Base-by-base conservation (phyloP, 257 asterid species). In the Nicotiana otophora region DNA sequence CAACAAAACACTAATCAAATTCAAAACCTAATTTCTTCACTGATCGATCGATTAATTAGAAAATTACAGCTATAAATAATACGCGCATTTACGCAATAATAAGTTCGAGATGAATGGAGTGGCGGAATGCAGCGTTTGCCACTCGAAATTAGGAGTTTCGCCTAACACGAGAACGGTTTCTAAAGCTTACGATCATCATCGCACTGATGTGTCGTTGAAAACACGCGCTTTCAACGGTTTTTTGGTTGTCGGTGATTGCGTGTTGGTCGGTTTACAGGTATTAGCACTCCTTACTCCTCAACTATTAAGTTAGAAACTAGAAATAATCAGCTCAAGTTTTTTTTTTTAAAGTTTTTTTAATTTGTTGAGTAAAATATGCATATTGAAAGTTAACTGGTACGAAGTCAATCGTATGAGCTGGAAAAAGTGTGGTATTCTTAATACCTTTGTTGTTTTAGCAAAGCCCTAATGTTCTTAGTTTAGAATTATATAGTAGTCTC, bases 81-180 rank as follows among this genome's bases (percentile, higher is more conserved):
- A 55, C n/a, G 10, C 12, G 78, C 78, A 46, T 46, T 23, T 57
- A 48, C 60, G 36, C 65, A 55, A 53, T 53, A 14, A 7, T n/a
- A 39, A 5, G 7, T 42, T 70, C n/a, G 58, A 70, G 58, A 86
- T 81, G 91, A 84, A 88, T 42, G 89, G 85, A 82, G 70, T 84
- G 84, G 84, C 61, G 85, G 91, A 88, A 78, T 88, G 91, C 87
- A 88, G 88, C 82, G 89, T 88, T 77, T 86, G 91, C 86, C 91
- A 82, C 83, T 86, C 91, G 39, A 88, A 88, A 82, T 72, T 88
- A 84, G 57, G 19, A 31, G 82, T 83, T 84, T 81, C 88, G 15
- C 88, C 88, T 58, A 26, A 28, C 74, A 42, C 87, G 51, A 70
- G 67, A 67, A 69, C 86, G 1, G 82, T 86, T 17, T 84, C 88